Evolutionary conservation across 768 basidiomycete species (phyloP).

Genomic region (Naganishia onofrii): DNA sequence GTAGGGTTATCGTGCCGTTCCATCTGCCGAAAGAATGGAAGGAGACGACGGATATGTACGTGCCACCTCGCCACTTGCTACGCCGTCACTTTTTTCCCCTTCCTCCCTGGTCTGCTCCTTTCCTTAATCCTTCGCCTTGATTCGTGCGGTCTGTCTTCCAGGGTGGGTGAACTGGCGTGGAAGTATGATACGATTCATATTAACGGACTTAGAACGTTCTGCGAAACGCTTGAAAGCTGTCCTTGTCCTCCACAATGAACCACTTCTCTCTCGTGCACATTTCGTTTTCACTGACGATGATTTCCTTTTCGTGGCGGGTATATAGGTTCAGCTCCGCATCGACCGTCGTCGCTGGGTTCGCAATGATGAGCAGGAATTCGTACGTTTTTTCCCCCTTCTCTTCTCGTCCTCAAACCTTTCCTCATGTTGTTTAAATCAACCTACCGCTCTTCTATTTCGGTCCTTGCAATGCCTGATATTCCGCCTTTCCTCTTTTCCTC

Average conservation of each 20-base stretch:
- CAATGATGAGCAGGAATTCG: conserved; percentile 18
- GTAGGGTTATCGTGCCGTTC: conserved; percentile 28
- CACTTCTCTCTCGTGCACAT: too few species aligned
- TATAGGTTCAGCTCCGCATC: conserved; percentile 17
- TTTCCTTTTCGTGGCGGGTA: not conserved
- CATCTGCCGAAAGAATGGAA: conserved; percentile 27
- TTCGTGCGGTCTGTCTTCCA: too few species aligned
- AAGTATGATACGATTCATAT: too few species aligned
- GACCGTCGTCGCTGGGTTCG: conserved; percentile 14
- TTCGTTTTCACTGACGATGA: not conserved
- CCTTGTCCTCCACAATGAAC: too few species aligned
- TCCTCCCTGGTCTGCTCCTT: not conserved
- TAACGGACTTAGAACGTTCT: too few species aligned
- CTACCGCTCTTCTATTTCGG: too few species aligned
- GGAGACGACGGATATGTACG: conserved; percentile 23
- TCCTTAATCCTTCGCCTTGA: too few species aligned
- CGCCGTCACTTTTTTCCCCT: not conserved
- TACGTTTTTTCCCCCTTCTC: not conserved
- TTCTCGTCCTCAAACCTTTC: not conserved
- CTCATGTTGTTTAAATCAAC: too few species aligned
- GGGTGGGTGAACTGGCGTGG: too few species aligned
- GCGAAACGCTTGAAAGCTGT: too few species aligned
- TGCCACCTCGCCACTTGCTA: not conserved
- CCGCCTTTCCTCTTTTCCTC: not conserved
- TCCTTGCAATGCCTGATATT: too few species aligned